A percentile compares a stretch with the other conserved stretches of the same genome.
Conservation (phyloP, 176 grass and related monocot genomes). For the Oryza rufipogon region DNA sequence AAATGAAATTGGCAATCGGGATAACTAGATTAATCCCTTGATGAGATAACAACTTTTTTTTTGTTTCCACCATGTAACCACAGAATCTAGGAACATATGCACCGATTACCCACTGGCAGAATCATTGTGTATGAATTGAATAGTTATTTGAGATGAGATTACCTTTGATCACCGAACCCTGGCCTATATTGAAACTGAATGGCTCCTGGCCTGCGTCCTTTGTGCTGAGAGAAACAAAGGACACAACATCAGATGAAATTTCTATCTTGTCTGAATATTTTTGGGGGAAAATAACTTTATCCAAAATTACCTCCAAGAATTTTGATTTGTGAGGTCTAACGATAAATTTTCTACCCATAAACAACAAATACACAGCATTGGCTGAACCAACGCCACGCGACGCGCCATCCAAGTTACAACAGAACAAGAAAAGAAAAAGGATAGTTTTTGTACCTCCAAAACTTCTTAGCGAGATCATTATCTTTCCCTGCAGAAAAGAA, state of each 20-base stretch:
- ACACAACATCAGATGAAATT: not conserved
- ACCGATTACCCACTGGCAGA: not conserved
- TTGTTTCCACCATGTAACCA: not conserved
- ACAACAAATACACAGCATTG: not conserved
- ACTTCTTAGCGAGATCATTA: slow-evolving; percentile 81
- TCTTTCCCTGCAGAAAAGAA: slow-evolving; percentile 76
- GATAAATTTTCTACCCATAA: not conserved
- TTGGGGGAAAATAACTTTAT: not conserved
- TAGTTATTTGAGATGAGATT: not conserved
- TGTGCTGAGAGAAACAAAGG: slow-evolving; percentile 63
- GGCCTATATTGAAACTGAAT: slow-evolving; percentile 87
- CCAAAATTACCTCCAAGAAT: not conserved
- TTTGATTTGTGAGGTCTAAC: not conserved
- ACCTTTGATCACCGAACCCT: slow-evolving; percentile 93
- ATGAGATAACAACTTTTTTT: not conserved
- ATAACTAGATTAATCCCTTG: not conserved
- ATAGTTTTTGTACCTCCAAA: slow-evolving; percentile 73
- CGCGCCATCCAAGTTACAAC: no score
- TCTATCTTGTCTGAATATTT: not conserved
- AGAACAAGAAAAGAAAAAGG: slow-evolving; percentile 15
- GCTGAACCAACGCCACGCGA: not conserved
- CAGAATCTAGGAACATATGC: not conserved
- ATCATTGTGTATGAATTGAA: slow-evolving; percentile 2
- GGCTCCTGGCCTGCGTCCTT: slow-evolving; percentile 92
- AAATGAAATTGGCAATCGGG: not conserved